Conservation (phyloP, 176 grass and related monocot species). For the Carex parvula region DNA sequence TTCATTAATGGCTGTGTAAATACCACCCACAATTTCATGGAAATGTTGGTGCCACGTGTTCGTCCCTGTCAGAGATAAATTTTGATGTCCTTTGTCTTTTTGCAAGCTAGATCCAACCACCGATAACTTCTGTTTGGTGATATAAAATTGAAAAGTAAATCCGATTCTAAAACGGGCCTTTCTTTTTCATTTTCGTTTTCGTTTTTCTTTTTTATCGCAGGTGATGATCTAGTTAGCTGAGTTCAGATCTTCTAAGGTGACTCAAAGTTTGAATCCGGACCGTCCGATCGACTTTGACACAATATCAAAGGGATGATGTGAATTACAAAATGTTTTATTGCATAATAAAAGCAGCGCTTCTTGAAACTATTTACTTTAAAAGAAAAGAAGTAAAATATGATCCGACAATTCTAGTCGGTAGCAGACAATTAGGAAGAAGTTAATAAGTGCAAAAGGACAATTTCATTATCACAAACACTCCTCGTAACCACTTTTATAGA, state of each 20-base stretch:
- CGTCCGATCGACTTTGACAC: too few species aligned
- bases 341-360: background rate
- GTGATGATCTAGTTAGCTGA: too few species aligned
- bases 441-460: too few species aligned
- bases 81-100: background rate
- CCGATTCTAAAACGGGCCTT: too few species aligned
- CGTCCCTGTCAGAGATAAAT: background rate
- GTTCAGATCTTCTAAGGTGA: too few species aligned
- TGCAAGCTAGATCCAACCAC: background rate
- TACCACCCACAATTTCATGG: background rate
- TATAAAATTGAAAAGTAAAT: background rate
- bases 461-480: too few species aligned
- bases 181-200: too few species aligned
- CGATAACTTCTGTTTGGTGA: background rate
- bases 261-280: too few species aligned
- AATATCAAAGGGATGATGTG: background rate
- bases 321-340: background rate
- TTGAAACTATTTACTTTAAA: background rate
- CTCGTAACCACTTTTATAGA: too few species aligned
- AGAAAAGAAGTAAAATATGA: background rate
- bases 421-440: too few species aligned
- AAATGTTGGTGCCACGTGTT: background rate
- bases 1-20: background rate
- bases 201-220: too few species aligned
- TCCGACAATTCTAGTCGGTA: too few species aligned